Evolutionary conservation across 1,284 basidiomycete species (phyloP), one percentile per base, ranked within the genome.

Genomic region (Cryptococcus sp.): DNA sequence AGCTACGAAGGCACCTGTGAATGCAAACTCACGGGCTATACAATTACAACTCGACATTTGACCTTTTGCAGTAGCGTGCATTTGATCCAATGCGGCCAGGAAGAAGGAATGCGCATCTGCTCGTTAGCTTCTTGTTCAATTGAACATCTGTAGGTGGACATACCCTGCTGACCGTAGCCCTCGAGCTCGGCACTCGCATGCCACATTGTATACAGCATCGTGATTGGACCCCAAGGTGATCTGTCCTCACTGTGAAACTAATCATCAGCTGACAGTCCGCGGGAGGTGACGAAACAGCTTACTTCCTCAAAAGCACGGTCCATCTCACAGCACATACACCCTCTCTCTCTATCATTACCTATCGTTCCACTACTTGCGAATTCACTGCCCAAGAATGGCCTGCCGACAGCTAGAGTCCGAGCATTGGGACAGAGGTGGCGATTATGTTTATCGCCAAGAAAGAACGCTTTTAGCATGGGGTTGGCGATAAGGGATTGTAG

Each of bases 301-400:
- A 89, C 90, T 78, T 96, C 91, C 22, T 83, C 77, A 70, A 94
- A 94, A 4, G 97, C 80, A 58, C 82, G 84, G 72, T 98, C 93
- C 85, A 98, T 87, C 73, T 97, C 93, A 72, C 93, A 98, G 52
- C 87, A 91, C 48, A 88, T 86, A 73, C 93, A 98, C 31, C 86
- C 70, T 47, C 65, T 83, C 40, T 84, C 83, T 37, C 78, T 53
- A 25, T 68, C 72, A 4, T 49, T 31, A 1, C 62, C 61, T 10
- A 55, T 56, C 0, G 43, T 48, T 24, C 61, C 58, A 42, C 51
- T 48, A 19, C 37, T 10, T 14, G 16, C 41, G n/a, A 16, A n/a
- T 53, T 49, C 36, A 55, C 51, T 4, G 0, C 62, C 64, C 2
- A 67, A 37, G 24, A 52, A 60, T 18, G 69, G 71, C 36, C 61